Base-by-base conservation (phyloP, 2,329 filamentous ascomycete species). In the Beauveria sp. region DNA sequence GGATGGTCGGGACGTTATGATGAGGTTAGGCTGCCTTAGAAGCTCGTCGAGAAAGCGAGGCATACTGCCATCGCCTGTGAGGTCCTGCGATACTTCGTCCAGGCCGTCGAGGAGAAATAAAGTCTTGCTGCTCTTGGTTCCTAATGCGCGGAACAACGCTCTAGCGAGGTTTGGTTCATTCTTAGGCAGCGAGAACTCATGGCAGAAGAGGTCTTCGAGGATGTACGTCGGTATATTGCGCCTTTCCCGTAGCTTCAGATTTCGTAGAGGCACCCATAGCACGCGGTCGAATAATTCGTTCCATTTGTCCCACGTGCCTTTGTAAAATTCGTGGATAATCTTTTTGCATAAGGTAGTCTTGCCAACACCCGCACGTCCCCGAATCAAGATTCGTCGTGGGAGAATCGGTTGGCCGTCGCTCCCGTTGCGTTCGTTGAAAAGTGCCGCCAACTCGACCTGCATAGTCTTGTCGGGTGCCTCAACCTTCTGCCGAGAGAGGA, bases 301-400 rank as follows among this genome's bases (percentile, higher is more conserved):
- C 70, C 69, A 74, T 45, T 67, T 14, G 22, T 0, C 28, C 28
- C 14, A 31, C 34, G 65, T 64, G 66, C 24, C 53, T 45, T 67
- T 45, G 5, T 49, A 57, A 64, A 74, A 77, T 8, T 74, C 71
- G 60, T 75, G 54, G 40, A 77, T 66, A 12, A 76, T 74, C 64
- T 76, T 77, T 63, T 77, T 77, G 66, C 74, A 77, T n/a, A 77
- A 63, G 1, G 75, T 77, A 5, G 74, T 75, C 67, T 77, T 78
- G 2, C 74, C 74, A 2, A 76, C 69, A 38, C 75, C 75, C 0
- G 74, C 72, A 7, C 68, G 69, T 43, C 74, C 75, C 31, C 69
- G 67, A 56, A 77, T 76, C 45, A 76, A 63, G n/a, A 77, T 72
- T 50, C 72, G 64, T 64, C 24, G 40, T 20, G 53, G 38, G 6